Evolutionary conservation across 169 alveolate species (phyloP).

Genomic region (Ichthyophthirius multifiliis): DNA sequence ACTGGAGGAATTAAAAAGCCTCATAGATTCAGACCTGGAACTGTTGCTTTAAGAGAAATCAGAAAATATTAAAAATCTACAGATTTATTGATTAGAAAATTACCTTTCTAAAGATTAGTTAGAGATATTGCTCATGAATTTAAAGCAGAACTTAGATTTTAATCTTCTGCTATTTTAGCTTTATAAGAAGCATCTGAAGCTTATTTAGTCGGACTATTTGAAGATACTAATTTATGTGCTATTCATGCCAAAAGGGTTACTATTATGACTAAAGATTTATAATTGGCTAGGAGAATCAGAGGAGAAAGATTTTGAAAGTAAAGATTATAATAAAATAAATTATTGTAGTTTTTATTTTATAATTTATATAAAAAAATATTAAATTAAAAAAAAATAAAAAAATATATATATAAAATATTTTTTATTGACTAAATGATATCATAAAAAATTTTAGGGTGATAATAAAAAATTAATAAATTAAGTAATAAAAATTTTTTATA

Average conservation of each 20-base stretch:
- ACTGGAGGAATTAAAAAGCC: slow-evolving; percentile 97
- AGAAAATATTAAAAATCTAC: slow-evolving; percentile 95
- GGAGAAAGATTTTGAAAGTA: slow-evolving; percentile 93
- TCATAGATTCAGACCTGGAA: slow-evolving; percentile 98
- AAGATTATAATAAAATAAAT: no score
- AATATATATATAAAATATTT: no score
- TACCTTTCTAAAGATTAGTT: slow-evolving; percentile 96
- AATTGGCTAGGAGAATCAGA: slow-evolving; percentile 98
- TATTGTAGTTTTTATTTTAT: no score
- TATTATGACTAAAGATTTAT: slow-evolving; percentile 99
- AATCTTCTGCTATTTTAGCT: slow-evolving; percentile 94
- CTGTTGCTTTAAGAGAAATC: slow-evolving; percentile 98
- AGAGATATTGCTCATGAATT: slow-evolving; percentile 96
- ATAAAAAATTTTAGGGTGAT: no score
- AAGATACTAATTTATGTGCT: slow-evolving; percentile 99
- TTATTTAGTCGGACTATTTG: slow-evolving; percentile 97
- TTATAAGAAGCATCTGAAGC: slow-evolving; percentile 99
- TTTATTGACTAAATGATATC: no score
- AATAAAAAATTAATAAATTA: no score
- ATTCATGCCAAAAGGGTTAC: slow-evolving; percentile 99
- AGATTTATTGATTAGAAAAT: slow-evolving; percentile 93
- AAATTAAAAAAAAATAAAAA: no score
- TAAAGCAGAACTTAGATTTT: slow-evolving; percentile 93
- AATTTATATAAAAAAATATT: no score
- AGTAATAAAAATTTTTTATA: no score